Evolutionary conservation across 495 filamentous ascomycete genomes (phyloP).

Genomic region (Aspergillus cristatus): DNA sequence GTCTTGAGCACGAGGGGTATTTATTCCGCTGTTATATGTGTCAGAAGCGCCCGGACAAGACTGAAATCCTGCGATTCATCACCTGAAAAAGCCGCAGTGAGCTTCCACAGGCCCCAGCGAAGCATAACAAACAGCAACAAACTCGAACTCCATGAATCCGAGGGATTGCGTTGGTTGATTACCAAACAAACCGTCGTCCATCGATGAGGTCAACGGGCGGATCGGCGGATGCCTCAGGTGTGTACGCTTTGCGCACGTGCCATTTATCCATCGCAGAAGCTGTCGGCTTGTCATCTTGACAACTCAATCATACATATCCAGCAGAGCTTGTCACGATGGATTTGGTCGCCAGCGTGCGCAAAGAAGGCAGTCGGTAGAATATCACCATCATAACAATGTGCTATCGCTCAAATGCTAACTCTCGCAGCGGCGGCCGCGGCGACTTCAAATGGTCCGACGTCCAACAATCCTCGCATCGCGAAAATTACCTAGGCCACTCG

Average conservation of each 20-base stretch:
- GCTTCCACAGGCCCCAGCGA: neutral
- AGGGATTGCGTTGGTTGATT: neutral
- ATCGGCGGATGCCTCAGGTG: slow-evolving; percentile 13
- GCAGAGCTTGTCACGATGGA: slow-evolving; percentile 55
- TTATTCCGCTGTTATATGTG: neutral
- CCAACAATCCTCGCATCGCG: slow-evolving; percentile 73
- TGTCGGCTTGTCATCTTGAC: neutral
- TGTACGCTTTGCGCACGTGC: slow-evolving; percentile 14
- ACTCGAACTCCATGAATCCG: neutral
- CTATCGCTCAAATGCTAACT: slow-evolving; percentile 3
- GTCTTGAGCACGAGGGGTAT: slow-evolving; percentile 4
- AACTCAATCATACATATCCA: too few species aligned
- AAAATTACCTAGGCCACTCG: slow-evolving; percentile 96
- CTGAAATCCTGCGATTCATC: neutral
- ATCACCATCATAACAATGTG: neutral
- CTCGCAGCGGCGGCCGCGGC: slow-evolving; percentile 67
- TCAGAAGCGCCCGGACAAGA: neutral
- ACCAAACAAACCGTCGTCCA: slow-evolving; percentile 3
- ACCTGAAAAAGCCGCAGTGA: neutral
- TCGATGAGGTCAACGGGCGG: slow-evolving; percentile 8
- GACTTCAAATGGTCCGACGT: slow-evolving; percentile 98
- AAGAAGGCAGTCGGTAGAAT: slow-evolving; percentile 71
- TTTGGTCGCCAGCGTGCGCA: slow-evolving; percentile 83
- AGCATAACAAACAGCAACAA: neutral
- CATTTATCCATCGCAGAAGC: slow-evolving; percentile 3